Base-by-base conservation (phyloP, 1,284 basidiomycete genomes). In the Chalciporus sp. region DNA sequence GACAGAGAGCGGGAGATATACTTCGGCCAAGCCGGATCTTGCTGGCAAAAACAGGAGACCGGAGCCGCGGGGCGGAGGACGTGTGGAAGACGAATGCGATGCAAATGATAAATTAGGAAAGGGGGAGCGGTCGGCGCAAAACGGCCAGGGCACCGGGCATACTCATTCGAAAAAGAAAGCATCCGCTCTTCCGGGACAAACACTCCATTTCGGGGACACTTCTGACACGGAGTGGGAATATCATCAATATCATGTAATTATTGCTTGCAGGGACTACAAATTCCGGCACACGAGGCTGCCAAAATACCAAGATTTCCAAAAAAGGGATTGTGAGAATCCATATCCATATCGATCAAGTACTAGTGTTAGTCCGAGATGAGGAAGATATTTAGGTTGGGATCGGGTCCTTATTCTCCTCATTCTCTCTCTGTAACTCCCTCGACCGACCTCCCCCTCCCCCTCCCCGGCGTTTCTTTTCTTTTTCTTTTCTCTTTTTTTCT, bases 361-460 rank as follows among this genome's bases (percentile, higher is more conserved):
- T n/a, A 26, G 49, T 39, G 31, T 45, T 35, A 16, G 46, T 4
- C 17, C 33, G 42, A 19, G 42, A 46, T 29, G 23, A 26, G 45
- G 47, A 20, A 41, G 57, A 63, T 70, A 70, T 73, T 69, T 72
- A 72, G 65, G 52, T 61, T 33, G 60, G 70, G 51, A 66, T 62
- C 68, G 60, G 53, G 58, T 55, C 51, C 43, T 53, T 56, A 56
- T 57, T 43, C 42, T 58, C 60, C 66, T 61, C 63, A 63, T 63
- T 63, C 72, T 68, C 58, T 63, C 51, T 53, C 65, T 65, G 59
- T 59, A 61, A 61, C 60, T 59, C 62, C 58, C 56, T 64, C 64
- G 63, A 68, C 65, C 70, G 65, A 42, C 70, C 64, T 60, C 62
- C 68, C 64, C 67, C 64, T 67, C 65, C 67, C 65, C 64, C 65